Evolutionary conservation across 1,284 basidiomycete species (phyloP).

Genomic region (Melampsora abietis-canadensis): DNA sequence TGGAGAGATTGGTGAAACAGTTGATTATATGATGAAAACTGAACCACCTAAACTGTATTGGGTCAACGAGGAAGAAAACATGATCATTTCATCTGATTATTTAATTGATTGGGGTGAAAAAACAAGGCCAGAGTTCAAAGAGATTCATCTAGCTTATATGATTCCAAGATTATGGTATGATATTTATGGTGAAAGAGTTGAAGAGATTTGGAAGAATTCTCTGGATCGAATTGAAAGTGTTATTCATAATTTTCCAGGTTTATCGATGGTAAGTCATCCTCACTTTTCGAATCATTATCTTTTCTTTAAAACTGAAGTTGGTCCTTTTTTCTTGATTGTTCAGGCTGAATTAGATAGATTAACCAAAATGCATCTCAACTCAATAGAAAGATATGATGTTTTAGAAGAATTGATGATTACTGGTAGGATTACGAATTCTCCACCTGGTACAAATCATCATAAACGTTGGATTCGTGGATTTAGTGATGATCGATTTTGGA

Average conservation of each 20-base stretch:
- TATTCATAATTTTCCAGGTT: constrained; percentile 28
- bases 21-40: constrained; percentile 20
- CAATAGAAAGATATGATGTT: constrained; percentile 30
- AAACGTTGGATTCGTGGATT: constrained; percentile 8
- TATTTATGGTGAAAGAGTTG: constrained; percentile 22
- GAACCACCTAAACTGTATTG: constrained; percentile 35
- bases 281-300: background rate
- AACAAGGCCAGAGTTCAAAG: background rate
- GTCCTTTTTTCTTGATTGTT: background rate
- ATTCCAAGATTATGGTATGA: constrained; percentile 42
- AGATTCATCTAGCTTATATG: background rate
- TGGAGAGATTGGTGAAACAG: constrained; percentile 5
- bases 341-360: constrained; percentile 23
- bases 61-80: constrained; percentile 13
- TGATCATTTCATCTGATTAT: constrained; percentile 25
- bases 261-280: constrained; percentile 25
- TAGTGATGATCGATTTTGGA: constrained; percentile 8
- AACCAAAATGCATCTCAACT: constrained; percentile 16
- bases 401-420: constrained; percentile 26
- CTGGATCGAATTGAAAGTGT: constrained; percentile 28
- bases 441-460: background rate
- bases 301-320: background rate
- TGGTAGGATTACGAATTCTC: constrained; percentile 5
- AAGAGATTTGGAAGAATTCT: constrained; percentile 11
- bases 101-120: constrained; percentile 28